Conservation (phyloP, 345 rosid genomes). For the Physaria fendleri region DNA sequence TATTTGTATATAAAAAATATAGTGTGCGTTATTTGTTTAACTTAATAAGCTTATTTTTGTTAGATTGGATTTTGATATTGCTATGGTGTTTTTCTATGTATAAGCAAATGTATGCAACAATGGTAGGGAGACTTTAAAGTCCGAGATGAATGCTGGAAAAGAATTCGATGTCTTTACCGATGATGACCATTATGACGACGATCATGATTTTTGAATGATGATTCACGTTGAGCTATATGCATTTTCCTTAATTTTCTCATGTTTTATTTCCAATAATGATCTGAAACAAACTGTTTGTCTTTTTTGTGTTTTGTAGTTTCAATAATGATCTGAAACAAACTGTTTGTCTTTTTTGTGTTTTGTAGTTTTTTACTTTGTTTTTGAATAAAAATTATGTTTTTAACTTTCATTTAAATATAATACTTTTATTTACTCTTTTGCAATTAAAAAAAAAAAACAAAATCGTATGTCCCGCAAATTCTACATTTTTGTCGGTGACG, state of each 20-base stretch:
- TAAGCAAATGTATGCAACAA: not conserved
- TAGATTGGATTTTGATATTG: no score
- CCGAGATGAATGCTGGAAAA: not conserved
- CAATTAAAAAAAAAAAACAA: no score
- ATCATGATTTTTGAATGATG: not conserved
- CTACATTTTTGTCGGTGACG: no score
- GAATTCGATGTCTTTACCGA: not conserved
- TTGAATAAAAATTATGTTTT: no score
- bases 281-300: no score
- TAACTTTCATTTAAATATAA: no score
- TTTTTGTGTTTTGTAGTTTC: not conserved
- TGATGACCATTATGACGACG: not conserved
- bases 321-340: not conserved
- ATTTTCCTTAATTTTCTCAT: not conserved
- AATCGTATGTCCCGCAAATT: no score
- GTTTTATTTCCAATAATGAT: not conserved
- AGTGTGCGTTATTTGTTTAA: no score
- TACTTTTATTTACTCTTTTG: no score
- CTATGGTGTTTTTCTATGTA: not conserved
- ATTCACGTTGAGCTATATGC: not conserved
- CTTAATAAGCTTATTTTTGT: no score
- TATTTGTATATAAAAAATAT: no score
- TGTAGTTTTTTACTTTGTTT: no score
- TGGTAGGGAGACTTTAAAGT: not conserved
- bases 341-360: not conserved